phyloP scores from a whole-genome alignment of 2,329 filamentous ascomycete species.

The Peltaster fructicola region DNA sequence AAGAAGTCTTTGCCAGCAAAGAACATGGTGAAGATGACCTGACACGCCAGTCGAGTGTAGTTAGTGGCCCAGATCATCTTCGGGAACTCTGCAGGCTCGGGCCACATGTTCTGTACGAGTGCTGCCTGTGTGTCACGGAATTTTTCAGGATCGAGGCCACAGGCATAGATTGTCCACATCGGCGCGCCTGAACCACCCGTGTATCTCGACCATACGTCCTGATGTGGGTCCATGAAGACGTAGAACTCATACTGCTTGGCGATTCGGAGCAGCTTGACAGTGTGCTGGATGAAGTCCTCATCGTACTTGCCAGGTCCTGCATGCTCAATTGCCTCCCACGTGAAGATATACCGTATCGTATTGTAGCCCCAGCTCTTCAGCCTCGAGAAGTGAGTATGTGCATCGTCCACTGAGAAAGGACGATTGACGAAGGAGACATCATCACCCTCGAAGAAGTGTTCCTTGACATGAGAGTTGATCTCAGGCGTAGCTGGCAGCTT shows the following conservation, averaged over 20 bases:
- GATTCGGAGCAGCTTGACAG: conserved; percentile 64
- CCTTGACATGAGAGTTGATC: conserved; percentile 57
- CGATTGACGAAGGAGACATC: conserved; percentile 74
- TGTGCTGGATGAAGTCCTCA: conserved; percentile 82
- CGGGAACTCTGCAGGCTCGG: conserved; percentile 67
- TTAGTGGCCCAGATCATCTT: conserved; percentile 99
- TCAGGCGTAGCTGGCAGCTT: conserved; percentile 75
- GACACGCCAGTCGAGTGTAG: conserved; percentile 70
- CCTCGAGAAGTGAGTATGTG: conserved; percentile 69
- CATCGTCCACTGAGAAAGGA: conserved; percentile 69
- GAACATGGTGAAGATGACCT: conserved; percentile 87
- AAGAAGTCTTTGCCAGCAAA: conserved; percentile 84
- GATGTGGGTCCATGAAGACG: conserved; percentile 96
- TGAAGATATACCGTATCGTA: conserved; percentile 89
- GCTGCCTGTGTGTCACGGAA: conserved; percentile 81
- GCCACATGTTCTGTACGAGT: conserved; percentile 85
- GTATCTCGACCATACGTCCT: conserved; percentile 95
- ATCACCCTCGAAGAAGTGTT: conserved; percentile 84
- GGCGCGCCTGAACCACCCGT: conserved; percentile 89
- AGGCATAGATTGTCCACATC: conserved; percentile 94
- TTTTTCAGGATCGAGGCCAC: conserved; percentile 68
- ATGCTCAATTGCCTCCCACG: conserved; percentile 97
- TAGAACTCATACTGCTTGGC: conserved; percentile 88
- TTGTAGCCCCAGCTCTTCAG: conserved; percentile 88
- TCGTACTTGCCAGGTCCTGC: conserved; percentile 83